Evolutionary conservation across 2,329 filamentous ascomycete genomes (phyloP).

Genomic region (Pyrenochaeta sp.): DNA sequence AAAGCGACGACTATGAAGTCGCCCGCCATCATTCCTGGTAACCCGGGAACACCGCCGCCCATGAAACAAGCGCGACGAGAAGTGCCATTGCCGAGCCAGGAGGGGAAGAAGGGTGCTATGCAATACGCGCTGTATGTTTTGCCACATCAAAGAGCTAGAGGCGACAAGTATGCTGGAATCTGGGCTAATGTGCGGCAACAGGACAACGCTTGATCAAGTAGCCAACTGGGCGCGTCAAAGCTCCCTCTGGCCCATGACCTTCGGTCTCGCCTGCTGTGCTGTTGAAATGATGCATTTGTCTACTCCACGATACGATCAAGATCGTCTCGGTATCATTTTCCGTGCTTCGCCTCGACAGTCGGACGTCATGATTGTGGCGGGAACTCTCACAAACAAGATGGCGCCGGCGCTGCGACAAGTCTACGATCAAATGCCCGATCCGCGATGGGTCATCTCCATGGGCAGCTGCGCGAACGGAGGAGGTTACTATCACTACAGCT

Average conservation of each 20-base stretch:
- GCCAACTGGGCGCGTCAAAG: slow-evolving; percentile 87
- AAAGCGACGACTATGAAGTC: slow-evolving; percentile 67
- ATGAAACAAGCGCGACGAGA: slow-evolving; percentile 69
- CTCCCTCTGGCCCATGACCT: slow-evolving; percentile 92
- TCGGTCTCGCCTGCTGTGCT: slow-evolving; percentile 89
- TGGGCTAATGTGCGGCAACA: slow-evolving; percentile 48
- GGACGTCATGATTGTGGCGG: slow-evolving; percentile 94
- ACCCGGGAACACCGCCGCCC: slow-evolving; percentile 60
- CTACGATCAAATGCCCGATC: slow-evolving; percentile 96
- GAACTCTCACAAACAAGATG: slow-evolving; percentile 96
- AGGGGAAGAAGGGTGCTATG: slow-evolving; percentile 78
- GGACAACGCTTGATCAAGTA: slow-evolving; percentile 81
- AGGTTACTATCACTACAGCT: slow-evolving; percentile 88
- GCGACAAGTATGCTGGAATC: not conserved
- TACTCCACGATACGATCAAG: slow-evolving; percentile 90
- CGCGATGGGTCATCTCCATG: slow-evolving; percentile 87
- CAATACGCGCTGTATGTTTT: slow-evolving; percentile 84
- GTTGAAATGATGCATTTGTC: slow-evolving; percentile 96
- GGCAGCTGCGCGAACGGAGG: slow-evolving; percentile 85
- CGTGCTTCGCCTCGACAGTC: slow-evolving; percentile 88
- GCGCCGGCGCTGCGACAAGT: slow-evolving; percentile 87
- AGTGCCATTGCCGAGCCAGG: slow-evolving; percentile 80
- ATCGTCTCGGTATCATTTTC: slow-evolving; percentile 91
- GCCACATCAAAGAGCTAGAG: not conserved
- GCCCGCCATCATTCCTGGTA: slow-evolving; percentile 62